Percentiles rank a stretch among this genome's conserved stretches.
Conservation (phyloP, 495 filamentous ascomycete genomes). For the Penicillium flavigenum region DNA sequence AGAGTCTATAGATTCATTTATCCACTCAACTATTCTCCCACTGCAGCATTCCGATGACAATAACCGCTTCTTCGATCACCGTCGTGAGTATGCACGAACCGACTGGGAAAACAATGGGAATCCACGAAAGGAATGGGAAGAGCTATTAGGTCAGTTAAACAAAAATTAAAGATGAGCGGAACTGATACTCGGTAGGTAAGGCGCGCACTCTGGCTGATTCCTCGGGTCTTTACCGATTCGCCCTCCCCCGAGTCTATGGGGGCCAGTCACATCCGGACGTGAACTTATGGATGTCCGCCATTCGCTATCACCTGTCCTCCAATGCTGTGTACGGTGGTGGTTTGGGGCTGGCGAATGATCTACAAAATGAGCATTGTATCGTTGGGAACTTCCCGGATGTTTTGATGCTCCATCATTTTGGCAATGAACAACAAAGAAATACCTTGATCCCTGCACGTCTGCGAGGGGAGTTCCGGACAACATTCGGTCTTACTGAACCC, state of each 20-base stretch:
- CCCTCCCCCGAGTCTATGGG: conserved; percentile 53
- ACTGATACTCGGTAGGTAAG: conserved; percentile 25
- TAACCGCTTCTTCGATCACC: conserved; percentile 61
- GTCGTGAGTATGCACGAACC: conserved; percentile 56
- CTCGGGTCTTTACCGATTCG: conserved; percentile 58
- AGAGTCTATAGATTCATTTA: conserved; percentile 51
- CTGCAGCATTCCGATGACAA: conserved; percentile 53
- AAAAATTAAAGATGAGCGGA: not conserved
- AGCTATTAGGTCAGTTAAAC: conserved; percentile 32
- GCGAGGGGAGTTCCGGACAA: conserved; percentile 48
- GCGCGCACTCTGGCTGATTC: conserved; percentile 48
- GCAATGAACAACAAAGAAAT: conserved; percentile 47
- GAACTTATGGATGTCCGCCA: conserved; percentile 61
- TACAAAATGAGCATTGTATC: conserved; percentile 60
- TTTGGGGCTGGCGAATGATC: conserved; percentile 58
- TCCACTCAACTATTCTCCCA: conserved; percentile 50
- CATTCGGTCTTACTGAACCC: conserved; percentile 62
- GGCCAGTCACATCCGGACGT: conserved; percentile 45
- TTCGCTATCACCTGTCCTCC: conserved; percentile 55
- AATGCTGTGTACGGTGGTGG: conserved; percentile 46
- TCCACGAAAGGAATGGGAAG: conserved; percentile 56
- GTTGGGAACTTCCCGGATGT: conserved; percentile 60
- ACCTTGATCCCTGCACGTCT: conserved; percentile 50
- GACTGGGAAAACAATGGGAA: conserved; percentile 54
- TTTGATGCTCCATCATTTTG: conserved; percentile 57